Base-by-base conservation (phyloP, 2,329 filamentous ascomycete genomes). In the Neonectria coccinea region DNA sequence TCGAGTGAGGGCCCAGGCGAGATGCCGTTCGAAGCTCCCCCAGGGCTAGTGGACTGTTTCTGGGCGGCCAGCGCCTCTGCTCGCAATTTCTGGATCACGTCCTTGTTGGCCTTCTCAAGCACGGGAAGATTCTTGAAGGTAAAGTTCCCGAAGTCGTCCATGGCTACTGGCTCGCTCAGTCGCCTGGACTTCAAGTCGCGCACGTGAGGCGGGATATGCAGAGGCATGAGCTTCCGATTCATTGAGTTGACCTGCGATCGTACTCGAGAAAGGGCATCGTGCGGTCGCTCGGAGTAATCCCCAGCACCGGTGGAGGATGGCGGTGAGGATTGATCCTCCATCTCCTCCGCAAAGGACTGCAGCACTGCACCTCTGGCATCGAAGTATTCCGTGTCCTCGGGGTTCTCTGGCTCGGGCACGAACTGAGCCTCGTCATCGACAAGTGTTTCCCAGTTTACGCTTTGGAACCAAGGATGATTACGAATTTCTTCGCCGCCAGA, bases 381-480 rank as follows among this genome's bases (percentile, higher is more conserved):
- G 72, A 99, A 99, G 76, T 99, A 99, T 75, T 99, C 97, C 0
- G 96, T 99, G 75, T 99, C 95, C 77, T 99, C 96, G 0, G 93
- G 94, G 71, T 99, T 95, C 74, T 97, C 93, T 1, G 92, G 91
- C 44, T 92, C 92, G 0, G 96, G 96, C 11, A 99, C 91, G 76
- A 99, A 99, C 64, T 97, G 93, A 4, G 97, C 94, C 75, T 97
- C 94, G 68, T 98, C 95, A 74, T 98, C 91, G n/a, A 97, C 86
- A 20, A 99, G 81, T 1, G 91, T 93, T 27, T 94, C 91, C 96
- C 96, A 99, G 73, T 93, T 93, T 72, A 97, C 85, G 39, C 91
- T 93, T 16, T 86, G 83, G 74, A 99, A 97, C 94, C 95, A 99
- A 1, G 91, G 83, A 73, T 99, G 96, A 61, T 82, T 90, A 68